Evolutionary conservation across 306 rosid species (phyloP), one percentile per base, ranked within the genome.

Genomic region (Quercus dentata): DNA sequence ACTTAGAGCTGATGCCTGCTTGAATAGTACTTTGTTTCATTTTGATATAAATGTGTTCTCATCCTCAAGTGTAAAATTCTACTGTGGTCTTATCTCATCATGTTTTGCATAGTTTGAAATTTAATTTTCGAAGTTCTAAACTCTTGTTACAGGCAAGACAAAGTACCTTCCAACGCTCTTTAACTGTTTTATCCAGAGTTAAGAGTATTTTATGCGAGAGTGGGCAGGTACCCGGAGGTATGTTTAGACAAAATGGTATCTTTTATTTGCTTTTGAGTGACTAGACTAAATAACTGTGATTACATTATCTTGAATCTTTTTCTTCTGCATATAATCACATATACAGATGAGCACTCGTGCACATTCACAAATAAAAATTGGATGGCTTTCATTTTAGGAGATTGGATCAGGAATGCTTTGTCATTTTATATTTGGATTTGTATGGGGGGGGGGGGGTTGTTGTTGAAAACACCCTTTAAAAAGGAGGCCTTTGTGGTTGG

Each of bases 101-200:
- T 73, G 75, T 52, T 55, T 49, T 58, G 67, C 78, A 4, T 30
- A 17, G 75, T 79, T 74, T 58, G 55, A 70, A 78, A 49, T 44
- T 84, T 49, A 68, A 30, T 7, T 63, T 27, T 74, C 27, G 33
- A 74, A 77, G 62, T 83, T 59, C 30, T 69, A 28, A 64, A 76
- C 46, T 41, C 51, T 30, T 70, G 56, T 82, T 73, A 41, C 90
- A 95, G 99, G 99, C 94, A 80, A 87, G 86, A 51, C 98, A 92
- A 84, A 88, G 82, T 67, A 25, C 91, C 56, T 92, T 79, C 75
- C 99, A 95, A 80, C 91, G 92, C 75, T 85, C 92, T 27, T 85
- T 91, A 83, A 84, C 89, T 5, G 87, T 90, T 59, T 81, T 95
- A 72, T 89, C 90, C 69, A 25, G 97, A 88, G 90, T 91, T 78